Evolutionary conservation across 352 stramenopile genomes (phyloP).

Genomic region (Globisporangium carolinianum): DNA sequence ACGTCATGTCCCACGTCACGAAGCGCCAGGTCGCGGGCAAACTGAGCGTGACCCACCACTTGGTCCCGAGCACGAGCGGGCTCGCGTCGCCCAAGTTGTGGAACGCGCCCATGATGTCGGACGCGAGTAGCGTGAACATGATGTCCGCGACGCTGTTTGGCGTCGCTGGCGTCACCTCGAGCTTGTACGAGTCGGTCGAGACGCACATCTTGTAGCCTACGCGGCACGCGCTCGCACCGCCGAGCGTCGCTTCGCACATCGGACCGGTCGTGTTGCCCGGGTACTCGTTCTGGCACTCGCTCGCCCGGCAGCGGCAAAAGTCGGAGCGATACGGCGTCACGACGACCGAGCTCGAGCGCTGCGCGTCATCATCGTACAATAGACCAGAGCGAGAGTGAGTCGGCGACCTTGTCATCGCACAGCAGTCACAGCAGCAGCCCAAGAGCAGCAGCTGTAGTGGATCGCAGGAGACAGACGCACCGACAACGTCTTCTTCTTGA

Average conservation of each 20-base stretch:
- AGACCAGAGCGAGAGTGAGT: background rate
- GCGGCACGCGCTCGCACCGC: slow-evolving; percentile 40
- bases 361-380: too few species aligned
- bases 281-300: slow-evolving; percentile 67
- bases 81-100: slow-evolving; percentile 58
- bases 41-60: slow-evolving; percentile 72
- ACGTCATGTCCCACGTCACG: slow-evolving; percentile 56
- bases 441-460: background rate
- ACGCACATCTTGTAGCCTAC: slow-evolving; percentile 59
- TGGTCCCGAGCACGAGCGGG: slow-evolving; percentile 30
- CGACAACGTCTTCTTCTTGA: background rate
- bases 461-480: background rate
- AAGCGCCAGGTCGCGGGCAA: slow-evolving; percentile 63
- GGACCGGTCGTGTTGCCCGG: slow-evolving; percentile 28
- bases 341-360: background rate
- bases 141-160: slow-evolving; percentile 60
- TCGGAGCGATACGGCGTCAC: slow-evolving; percentile 42
- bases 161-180: slow-evolving; percentile 43
- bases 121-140: slow-evolving; percentile 63
- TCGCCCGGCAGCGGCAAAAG: slow-evolving; percentile 60
- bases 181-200: slow-evolving; percentile 69
- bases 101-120: slow-evolving; percentile 63
- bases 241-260: slow-evolving; percentile 40
- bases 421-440: background rate
- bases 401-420: background rate